Conservation (phyloP, 768 basidiomycete species). For the Tremella fuciformis region DNA sequence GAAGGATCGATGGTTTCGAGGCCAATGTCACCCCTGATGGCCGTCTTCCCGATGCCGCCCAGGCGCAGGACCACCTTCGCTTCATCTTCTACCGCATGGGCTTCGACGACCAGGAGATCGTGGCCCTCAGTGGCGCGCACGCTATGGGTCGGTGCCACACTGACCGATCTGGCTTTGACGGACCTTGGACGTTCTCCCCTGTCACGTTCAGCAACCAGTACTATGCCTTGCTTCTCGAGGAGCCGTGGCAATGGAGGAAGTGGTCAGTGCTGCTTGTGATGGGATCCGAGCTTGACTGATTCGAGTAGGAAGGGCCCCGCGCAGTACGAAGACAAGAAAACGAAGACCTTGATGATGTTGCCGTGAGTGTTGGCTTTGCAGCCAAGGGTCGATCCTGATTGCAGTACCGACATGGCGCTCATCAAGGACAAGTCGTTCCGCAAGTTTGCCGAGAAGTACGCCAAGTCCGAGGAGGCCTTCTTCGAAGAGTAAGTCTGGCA, state of each 20-base stretch:
- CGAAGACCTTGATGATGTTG: constrained; percentile 87
- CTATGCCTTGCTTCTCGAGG: constrained; percentile 70
- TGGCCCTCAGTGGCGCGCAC: constrained; percentile 89
- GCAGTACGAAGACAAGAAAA: constrained; percentile 90
- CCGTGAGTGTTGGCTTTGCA: constrained; percentile 61
- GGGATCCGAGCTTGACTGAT: background rate
- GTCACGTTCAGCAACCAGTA: constrained; percentile 44
- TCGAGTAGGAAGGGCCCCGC: constrained; percentile 59
- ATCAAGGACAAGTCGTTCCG: constrained; percentile 88
- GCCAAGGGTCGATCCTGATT: background rate
- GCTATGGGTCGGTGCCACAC: constrained; percentile 92
- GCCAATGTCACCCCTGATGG: constrained; percentile 56
- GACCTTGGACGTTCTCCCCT: constrained; percentile 75
- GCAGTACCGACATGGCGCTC: constrained; percentile 80
- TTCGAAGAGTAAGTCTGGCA: constrained; percentile 77
- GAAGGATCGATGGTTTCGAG: constrained; percentile 81
- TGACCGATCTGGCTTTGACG: constrained; percentile 54
- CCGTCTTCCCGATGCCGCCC: constrained; percentile 64
- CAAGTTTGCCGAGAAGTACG: constrained; percentile 81
- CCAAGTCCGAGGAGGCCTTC: constrained; percentile 77
- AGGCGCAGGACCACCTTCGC: constrained; percentile 80
- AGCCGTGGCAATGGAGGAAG: constrained; percentile 89
- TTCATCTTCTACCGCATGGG: constrained; percentile 91
- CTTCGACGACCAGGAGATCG: constrained; percentile 96
- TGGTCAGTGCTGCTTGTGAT: constrained; percentile 60